Evolutionary conservation across 495 filamentous ascomycete genomes (phyloP), one percentile per base, ranked within the genome.

Genomic region (Penicillium ochrochloron): DNA sequence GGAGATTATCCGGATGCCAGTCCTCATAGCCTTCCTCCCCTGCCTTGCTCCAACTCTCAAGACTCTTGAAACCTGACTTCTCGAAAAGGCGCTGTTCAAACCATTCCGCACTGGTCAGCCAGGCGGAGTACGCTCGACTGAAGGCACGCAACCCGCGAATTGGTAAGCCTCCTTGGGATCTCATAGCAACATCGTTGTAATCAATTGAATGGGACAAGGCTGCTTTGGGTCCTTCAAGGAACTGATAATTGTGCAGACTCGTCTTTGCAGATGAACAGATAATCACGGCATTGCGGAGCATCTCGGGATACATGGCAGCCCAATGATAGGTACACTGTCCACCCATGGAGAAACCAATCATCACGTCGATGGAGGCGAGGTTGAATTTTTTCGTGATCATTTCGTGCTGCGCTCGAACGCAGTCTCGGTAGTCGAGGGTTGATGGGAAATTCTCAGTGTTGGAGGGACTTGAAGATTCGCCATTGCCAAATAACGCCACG

Each of bases 281-380:
- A 2, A 88, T 86, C 10, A 86, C 80, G 0, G 82, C 76, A 10
- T 85, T 68, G 44, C 84, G 80, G 66, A 85, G 77, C 66, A 89
- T 84, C 9, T 84, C 80, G 0, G 88, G 88, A 66, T 85, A 89
- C 69, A 84, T 82, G 2, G 83, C 84, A 11, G 82, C 79, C 88
- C 86, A 90, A 67, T 90, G 82, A 57, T 83, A 87, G 1, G 86
- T 80, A 59, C 87, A 85, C 15, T 85, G 84, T 0, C 84, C 87
- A n/a, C 86, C 87, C 88, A 90, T 88, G 33, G 80, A 84, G 80
- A 87, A 89, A 0, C 88, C 88, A 0, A 88, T 57, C 7, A 90
- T 80, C 34, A 83, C 82, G 56, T 81, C 74, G 0, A 85, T 71
- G 69, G 84, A 82, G 21, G 68, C 70, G 55, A 89, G 75, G 3